These are phyloP conservation scores for Fusarium piperis DNA, from an alignment of 2,329 filamentous ascomycete species.

Conservation along the genomic window DNA sequence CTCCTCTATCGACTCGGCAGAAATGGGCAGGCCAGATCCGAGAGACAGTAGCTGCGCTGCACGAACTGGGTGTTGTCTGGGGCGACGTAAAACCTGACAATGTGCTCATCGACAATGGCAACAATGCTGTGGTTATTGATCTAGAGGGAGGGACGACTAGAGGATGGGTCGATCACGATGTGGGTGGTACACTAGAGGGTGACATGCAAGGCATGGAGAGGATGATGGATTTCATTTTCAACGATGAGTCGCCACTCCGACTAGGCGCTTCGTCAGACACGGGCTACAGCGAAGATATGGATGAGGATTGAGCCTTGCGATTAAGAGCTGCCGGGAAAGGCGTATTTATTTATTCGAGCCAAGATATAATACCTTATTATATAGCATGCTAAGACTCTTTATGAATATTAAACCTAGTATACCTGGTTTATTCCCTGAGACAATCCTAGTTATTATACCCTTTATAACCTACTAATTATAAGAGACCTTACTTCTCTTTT, in stretches of 20 bases:
- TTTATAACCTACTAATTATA: too few species aligned
- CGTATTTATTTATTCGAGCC: not conserved
- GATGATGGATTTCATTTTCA: not conserved
- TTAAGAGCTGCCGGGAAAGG: not conserved
- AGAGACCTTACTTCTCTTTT: too few species aligned
- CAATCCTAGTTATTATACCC: too few species aligned
- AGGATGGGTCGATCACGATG: not conserved
- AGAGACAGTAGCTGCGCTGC: not conserved
- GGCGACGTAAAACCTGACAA: not conserved
- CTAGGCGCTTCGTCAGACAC: not conserved
- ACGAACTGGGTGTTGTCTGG: not conserved
- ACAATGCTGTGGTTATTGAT: not conserved
- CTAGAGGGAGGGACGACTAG: not conserved
- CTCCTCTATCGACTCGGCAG: too few species aligned
- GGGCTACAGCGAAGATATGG: not conserved
- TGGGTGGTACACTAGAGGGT: not conserved
- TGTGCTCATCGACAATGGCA: not conserved
- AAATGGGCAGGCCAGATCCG: too few species aligned
- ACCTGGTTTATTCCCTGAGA: too few species aligned
- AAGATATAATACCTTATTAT: too few species aligned
- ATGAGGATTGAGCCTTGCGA: not conserved
- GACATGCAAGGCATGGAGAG: not conserved
- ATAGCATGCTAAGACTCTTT: too few species aligned
- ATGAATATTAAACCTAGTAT: too few species aligned
- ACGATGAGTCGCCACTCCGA: not conserved